These are phyloP conservation scores for Phytophthora quininea DNA, from an alignment of 352 stramenopile genomes.

Conservation along the genomic window DNA sequence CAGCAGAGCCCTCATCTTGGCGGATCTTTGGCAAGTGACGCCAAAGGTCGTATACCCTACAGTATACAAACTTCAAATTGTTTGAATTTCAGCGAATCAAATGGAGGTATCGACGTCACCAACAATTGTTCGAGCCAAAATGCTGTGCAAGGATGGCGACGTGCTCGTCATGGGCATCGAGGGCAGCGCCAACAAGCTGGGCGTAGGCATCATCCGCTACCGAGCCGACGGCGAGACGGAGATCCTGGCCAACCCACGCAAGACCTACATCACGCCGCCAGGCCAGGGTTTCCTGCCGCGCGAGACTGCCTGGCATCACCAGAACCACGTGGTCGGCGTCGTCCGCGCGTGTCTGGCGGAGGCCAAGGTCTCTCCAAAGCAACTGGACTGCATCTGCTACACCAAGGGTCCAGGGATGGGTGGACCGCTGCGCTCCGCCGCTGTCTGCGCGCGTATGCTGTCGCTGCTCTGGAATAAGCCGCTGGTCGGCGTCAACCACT, in stretches of 20 bases:
- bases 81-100: constrained; percentile 40
- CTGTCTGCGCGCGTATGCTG: constrained; percentile 94
- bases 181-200: constrained; percentile 98
- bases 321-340: constrained; percentile 96
- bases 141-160: constrained; percentile 66
- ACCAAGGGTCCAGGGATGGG: constrained; percentile 98
- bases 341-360: constrained; percentile 94
- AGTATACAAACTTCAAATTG: background rate
- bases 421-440: constrained; percentile 96
- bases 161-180: constrained; percentile 97
- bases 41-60: constrained; percentile 33
- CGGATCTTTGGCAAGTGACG: constrained; percentile 11
- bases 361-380: constrained; percentile 81
- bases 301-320: constrained; percentile 99
- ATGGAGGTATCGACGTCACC: background rate
- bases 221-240: constrained; percentile 75
- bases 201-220: constrained; percentile 86
- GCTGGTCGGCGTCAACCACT: constrained; percentile 99
- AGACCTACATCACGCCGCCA: constrained; percentile 98
- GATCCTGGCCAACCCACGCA: constrained; percentile 98
- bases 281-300: constrained; percentile 98
- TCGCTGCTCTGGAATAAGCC: constrained; percentile 96
- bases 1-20: constrained; percentile 13
- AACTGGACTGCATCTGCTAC: constrained; percentile 96
- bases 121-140: constrained; percentile 16